Conservation (phyloP, 495 filamentous ascomycete species). For the Aspergillus bridgeri region DNA sequence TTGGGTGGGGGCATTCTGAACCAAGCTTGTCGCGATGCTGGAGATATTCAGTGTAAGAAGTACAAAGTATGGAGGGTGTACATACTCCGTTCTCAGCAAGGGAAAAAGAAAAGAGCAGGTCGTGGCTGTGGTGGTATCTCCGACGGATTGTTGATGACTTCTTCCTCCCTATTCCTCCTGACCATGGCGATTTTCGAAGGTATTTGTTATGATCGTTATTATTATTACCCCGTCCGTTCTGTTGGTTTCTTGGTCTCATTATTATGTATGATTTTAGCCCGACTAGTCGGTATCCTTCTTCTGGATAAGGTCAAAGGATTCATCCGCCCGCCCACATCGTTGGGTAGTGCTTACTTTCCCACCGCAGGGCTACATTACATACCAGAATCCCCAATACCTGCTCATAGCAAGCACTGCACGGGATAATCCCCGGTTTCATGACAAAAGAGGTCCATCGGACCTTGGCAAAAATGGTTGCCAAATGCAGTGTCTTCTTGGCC, state of each 20-base stretch:
- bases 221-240: neutral
- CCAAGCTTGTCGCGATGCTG: conserved; percentile 6
- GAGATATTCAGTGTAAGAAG: neutral
- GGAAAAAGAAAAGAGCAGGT: neutral
- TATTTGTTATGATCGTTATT: no score
- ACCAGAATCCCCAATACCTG: neutral
- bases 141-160: no score
- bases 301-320: neutral
- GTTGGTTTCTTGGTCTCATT: neutral
- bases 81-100: neutral
- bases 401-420: neutral
- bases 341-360: neutral
- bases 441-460: neutral
- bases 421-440: neutral
- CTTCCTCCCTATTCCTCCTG: no score
- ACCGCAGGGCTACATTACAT: neutral
- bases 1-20: conserved; percentile 10
- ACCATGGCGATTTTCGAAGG: no score
- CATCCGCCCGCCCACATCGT: neutral
- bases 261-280: no score
- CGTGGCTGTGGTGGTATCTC: no score
- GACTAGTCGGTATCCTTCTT: neutral
- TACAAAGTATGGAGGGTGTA: conserved; percentile 1
- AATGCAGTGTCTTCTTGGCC: neutral
- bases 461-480: neutral